phyloP scores from a whole-genome alignment of 2,329 filamentous ascomycete genomes.

The Teratosphaeria zuluensis region DNA sequence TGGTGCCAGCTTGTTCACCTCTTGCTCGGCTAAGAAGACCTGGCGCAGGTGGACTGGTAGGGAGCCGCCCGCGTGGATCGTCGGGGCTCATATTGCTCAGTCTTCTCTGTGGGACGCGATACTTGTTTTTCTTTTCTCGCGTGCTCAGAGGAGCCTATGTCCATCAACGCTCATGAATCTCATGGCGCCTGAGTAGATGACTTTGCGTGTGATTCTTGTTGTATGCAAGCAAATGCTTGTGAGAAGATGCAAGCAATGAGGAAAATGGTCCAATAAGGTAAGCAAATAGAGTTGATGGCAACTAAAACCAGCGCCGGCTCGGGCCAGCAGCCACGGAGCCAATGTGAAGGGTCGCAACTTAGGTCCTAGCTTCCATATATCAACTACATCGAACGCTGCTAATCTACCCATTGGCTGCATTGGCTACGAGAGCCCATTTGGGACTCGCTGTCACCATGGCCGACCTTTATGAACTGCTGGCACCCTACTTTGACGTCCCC shows the following conservation, averaged over 20 bases:
- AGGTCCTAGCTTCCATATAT: background rate
- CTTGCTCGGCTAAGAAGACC: background rate
- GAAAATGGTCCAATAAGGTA: background rate
- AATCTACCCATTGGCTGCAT: background rate
- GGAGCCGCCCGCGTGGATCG: background rate
- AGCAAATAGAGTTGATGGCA: background rate
- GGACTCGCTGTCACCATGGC: constrained; percentile 5
- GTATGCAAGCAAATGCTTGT: background rate
- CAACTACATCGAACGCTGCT: background rate
- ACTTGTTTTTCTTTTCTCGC: background rate
- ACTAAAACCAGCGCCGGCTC: background rate
- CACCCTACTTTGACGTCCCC: constrained; percentile 46
- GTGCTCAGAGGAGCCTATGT: background rate
- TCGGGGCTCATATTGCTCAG: background rate
- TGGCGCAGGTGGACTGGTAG: background rate
- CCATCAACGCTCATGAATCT: background rate
- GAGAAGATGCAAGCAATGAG: background rate
- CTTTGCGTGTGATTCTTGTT: background rate
- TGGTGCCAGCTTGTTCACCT: background rate
- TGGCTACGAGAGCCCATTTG: background rate
- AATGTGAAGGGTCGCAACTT: background rate
- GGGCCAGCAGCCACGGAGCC: background rate
- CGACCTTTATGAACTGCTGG: constrained; percentile 60
- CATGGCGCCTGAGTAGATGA: background rate
- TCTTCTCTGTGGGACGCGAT: background rate